Conservation (phyloP, 208 protist species). For the Trypanosoma lewisi region DNA sequence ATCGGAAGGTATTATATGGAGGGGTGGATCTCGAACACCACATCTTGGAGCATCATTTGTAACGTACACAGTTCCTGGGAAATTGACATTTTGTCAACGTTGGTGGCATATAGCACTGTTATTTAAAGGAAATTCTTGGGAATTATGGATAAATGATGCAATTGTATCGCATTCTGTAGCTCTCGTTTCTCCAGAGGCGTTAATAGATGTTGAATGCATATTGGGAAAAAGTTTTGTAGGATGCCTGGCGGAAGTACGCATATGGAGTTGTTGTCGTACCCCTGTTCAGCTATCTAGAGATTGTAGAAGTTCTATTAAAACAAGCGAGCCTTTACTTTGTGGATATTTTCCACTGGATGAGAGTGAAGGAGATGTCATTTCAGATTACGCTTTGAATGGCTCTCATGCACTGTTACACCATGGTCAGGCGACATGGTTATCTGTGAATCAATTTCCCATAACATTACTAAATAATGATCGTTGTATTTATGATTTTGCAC, state of each 20-base stretch:
- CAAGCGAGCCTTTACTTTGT: slow-evolving; percentile 51
- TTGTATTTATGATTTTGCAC: slow-evolving; percentile 69
- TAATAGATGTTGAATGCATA: slow-evolving; percentile 57
- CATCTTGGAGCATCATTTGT: slow-evolving; percentile 77
- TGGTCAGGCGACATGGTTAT: slow-evolving; percentile 50
- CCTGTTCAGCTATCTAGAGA: slow-evolving; percentile 69
- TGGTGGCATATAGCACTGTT: slow-evolving; percentile 91
- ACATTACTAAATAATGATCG: slow-evolving; percentile 17
- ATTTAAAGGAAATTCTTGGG: slow-evolving; percentile 82
- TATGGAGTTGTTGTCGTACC: slow-evolving; percentile 67
- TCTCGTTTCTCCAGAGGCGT: slow-evolving; percentile 55
- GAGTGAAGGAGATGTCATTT: slow-evolving; percentile 64
- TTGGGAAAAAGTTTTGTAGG: slow-evolving; percentile 81
- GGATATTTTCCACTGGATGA: slow-evolving; percentile 87
- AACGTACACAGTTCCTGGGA: slow-evolving; percentile 48
- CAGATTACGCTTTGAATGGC: slow-evolving; percentile 55
- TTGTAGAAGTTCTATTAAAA: slow-evolving; percentile 48
- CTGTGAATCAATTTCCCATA: slow-evolving; percentile 53
- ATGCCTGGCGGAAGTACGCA: slow-evolving; percentile 76
- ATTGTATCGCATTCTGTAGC: slow-evolving; percentile 47
- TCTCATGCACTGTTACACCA: slow-evolving; percentile 61
- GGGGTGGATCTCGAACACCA: slow-evolving; percentile 73
- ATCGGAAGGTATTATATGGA: slow-evolving; percentile 69
- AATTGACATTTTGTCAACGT: slow-evolving; percentile 44
- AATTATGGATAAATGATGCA: slow-evolving; percentile 72